Base-by-base conservation (phyloP, 2,329 filamentous ascomycete species). In the Nigrospora oryzae region DNA sequence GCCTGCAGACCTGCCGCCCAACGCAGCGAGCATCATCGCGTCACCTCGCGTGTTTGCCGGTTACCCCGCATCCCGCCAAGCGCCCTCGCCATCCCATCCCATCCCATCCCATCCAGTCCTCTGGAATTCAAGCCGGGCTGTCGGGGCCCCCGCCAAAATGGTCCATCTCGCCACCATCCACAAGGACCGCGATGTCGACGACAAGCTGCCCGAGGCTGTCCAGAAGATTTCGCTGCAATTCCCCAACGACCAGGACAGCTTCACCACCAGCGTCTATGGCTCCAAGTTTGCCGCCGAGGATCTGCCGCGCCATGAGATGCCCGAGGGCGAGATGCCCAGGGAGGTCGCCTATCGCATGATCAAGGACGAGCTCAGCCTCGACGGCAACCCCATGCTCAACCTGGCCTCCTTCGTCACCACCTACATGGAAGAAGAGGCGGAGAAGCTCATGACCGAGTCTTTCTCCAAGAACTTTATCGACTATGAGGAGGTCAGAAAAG, bases 311-410 rank as follows among this genome's bases (percentile, higher is more conserved):
- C 73, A 86, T 59, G 84, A 89, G 69, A 96, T 97, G 80, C 89
- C 91, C 1, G 89, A 95, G 56, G 59, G 68, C 16, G 87, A 94
- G 67, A 95, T 96, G 90, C 91, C 91, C 38, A 82, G 79, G 55
- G 86, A 95, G 54, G 79, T 95, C 43, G 91, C 91, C n/a, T 95
- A 96, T 65, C 84, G 89, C 40, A 86, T 96, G 86, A 96, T 96
- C 74, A 91, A 89, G 72, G 91, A 96, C 63, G 88, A 95, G 60
- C 73, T 96, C 52, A 93, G 86, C 51, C 73, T 96, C 43, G 91
- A 97, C 62, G 89, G 89, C 45, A 94, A 91, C 56, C 89, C 89
- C 10, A 91, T 89, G 74, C 76, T 95, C 51, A 88, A 84, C 65
- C 68, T 97, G 56, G 90, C 91, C 30, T 90, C 84, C 34, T 97